Evolutionary conservation across 1,284 basidiomycete genomes (phyloP).

Genomic region (Ustilago crameri): DNA sequence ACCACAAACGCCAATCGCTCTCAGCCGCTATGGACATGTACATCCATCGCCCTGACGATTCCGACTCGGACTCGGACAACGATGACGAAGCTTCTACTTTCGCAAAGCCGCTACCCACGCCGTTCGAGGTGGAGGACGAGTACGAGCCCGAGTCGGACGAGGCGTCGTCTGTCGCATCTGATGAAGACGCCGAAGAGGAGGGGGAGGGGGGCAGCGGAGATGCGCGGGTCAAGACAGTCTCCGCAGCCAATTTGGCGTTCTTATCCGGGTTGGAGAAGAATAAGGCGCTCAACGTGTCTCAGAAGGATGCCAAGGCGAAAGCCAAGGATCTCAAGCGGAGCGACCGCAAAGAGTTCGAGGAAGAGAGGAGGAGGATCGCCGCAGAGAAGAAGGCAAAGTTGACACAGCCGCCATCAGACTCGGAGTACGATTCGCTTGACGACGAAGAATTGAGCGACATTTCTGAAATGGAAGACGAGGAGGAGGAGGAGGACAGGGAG

Average conservation of each 20-base stretch:
- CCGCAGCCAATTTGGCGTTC: slow-evolving; percentile 38
- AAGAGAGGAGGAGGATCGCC: slow-evolving; percentile 16
- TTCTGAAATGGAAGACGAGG: slow-evolving; percentile 9
- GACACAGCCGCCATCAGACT: slow-evolving; percentile 74
- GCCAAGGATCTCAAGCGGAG: slow-evolving; percentile 32
- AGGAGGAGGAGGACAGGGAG: slow-evolving; percentile 10
- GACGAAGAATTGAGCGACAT: slow-evolving; percentile 66
- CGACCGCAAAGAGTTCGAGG: slow-evolving; percentile 31
- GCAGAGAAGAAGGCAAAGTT: slow-evolving; percentile 72
- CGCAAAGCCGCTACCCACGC: background rate
- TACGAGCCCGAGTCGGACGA: slow-evolving; percentile 40
- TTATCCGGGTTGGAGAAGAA: slow-evolving; percentile 26
- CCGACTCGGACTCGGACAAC: slow-evolving; percentile 10
- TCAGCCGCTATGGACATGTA: slow-evolving; percentile 37
- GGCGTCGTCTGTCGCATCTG: slow-evolving; percentile 35
- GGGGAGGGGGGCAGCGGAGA: background rate
- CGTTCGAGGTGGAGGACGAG: background rate
- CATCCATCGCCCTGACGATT: slow-evolving; percentile 31
- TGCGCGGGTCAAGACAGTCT: slow-evolving; percentile 27
- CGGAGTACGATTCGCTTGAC: slow-evolving; percentile 72
- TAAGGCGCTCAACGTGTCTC: slow-evolving; percentile 26
- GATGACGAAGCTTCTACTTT: background rate
- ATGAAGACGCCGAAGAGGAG: slow-evolving; percentile 6
- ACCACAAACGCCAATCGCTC: slow-evolving; percentile 14
- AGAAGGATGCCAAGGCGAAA: slow-evolving; percentile 43